Conservation (phyloP, 305 asterid species). For the Monarda citriodora region DNA sequence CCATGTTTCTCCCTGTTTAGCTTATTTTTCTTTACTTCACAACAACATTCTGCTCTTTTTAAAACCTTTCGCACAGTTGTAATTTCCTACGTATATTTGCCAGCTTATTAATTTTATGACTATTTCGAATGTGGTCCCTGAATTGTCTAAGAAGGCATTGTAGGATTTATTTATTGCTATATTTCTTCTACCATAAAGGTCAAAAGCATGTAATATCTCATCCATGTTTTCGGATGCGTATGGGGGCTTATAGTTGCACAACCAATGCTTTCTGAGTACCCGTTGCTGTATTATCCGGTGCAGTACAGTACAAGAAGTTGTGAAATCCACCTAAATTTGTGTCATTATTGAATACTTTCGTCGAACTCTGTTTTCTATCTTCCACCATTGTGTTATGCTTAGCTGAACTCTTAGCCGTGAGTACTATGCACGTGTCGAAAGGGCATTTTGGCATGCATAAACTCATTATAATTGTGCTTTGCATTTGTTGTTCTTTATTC, state of each 20-base stretch:
- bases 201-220: slow-evolving; percentile 26
- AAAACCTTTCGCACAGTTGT: slow-evolving; percentile 23
- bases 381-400: slow-evolving; percentile 9
- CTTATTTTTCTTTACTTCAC: slow-evolving; percentile 13
- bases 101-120: slow-evolving; percentile 18
- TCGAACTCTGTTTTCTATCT: slow-evolving; percentile 5
- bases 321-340: slow-evolving; percentile 4
- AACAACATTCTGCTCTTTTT: slow-evolving; percentile 20
- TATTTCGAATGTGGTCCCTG: slow-evolving; percentile 26
- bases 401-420: slow-evolving; percentile 1
- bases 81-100: slow-evolving; percentile 21
- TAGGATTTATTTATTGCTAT: slow-evolving; percentile 24
- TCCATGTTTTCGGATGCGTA: slow-evolving; percentile 21
- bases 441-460: background rate
- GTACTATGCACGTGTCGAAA: background rate
- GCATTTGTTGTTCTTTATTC: background rate
- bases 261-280: slow-evolving; percentile 2
- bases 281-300: slow-evolving; percentile 8
- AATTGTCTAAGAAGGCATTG: slow-evolving; percentile 18
- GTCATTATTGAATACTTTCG: background rate
- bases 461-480: background rate
- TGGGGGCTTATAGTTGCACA: slow-evolving; percentile 17
- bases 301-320: background rate
- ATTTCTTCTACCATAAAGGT: slow-evolving; percentile 12
- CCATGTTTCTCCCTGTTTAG: background rate